phyloP scores from a whole-genome alignment of 2,329 filamentous ascomycete genomes.

The Tolypocladium pustulatum region DNA sequence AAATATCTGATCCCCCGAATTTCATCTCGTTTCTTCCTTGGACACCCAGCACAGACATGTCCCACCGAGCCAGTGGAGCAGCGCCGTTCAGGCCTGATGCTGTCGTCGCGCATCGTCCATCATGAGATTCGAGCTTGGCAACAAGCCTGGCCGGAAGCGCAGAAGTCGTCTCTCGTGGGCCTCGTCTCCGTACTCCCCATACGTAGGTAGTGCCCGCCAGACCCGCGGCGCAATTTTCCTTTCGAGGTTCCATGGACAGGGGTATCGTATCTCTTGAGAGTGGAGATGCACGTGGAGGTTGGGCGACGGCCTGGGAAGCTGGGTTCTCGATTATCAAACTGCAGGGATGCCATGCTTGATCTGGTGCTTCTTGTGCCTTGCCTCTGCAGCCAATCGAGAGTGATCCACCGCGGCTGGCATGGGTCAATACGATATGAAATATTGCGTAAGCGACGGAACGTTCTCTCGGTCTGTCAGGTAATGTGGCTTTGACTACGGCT shows the following conservation, averaged over 20 bases:
- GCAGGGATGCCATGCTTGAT: not conserved
- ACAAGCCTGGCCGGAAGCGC: not conserved
- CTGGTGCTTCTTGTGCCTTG: not conserved
- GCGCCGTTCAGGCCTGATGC: not conserved
- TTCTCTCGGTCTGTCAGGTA: not conserved
- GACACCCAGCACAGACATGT: not conserved
- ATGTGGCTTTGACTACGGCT: not conserved
- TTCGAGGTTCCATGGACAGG: not conserved
- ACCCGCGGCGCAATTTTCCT: not conserved
- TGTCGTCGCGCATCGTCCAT: not conserved
- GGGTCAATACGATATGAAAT: too few species aligned
- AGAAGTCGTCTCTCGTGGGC: not conserved
- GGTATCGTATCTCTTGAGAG: not conserved
- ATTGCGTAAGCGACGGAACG: not conserved
- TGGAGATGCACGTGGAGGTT: not conserved
- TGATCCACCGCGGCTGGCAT: too few species aligned
- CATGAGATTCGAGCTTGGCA: not conserved
- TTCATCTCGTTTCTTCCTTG: not conserved
- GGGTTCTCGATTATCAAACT: not conserved
- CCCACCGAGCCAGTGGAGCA: not conserved
- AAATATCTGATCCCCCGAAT: not conserved
- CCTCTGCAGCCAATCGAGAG: not conserved
- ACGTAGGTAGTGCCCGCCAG: too few species aligned
- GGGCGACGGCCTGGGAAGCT: not conserved
- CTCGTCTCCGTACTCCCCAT: too few species aligned